Conservation (phyloP, 371 early-diverging fungal species). For the Mortierella sp. region DNA sequence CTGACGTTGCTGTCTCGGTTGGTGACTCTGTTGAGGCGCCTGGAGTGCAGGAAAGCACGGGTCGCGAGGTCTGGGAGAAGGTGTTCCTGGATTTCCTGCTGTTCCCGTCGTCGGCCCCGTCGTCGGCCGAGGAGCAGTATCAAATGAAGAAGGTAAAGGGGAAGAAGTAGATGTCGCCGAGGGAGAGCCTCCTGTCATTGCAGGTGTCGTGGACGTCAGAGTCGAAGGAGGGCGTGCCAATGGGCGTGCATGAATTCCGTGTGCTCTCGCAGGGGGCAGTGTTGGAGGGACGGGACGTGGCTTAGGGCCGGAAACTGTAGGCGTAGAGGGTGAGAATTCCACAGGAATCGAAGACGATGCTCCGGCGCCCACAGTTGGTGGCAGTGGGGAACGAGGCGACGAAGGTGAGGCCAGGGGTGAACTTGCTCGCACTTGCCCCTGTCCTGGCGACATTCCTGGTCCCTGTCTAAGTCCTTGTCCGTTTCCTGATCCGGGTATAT, state of each 20-base stretch:
- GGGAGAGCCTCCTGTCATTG: background rate
- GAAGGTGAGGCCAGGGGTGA: slow-evolving; percentile 31
- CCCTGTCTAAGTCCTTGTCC: slow-evolving; percentile 21
- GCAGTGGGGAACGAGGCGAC: slow-evolving; percentile 16
- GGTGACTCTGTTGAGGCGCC: slow-evolving; percentile 46
- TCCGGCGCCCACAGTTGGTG: slow-evolving; percentile 8
- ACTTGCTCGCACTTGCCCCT: background rate
- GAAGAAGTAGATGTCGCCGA: background rate
- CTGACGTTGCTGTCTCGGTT: slow-evolving; percentile 30
- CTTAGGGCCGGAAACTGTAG: slow-evolving; percentile 15
- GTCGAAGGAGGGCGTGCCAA: slow-evolving; percentile 31
- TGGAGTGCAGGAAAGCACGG: slow-evolving; percentile 33
- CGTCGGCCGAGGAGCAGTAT: slow-evolving; percentile 9
- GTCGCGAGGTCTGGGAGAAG: slow-evolving; percentile 28
- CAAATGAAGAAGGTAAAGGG: background rate
- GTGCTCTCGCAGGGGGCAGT: slow-evolving; percentile 51
- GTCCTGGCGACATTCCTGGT: slow-evolving; percentile 16
- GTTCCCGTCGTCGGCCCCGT: background rate
- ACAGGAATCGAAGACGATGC: background rate
- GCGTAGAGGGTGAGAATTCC: background rate
- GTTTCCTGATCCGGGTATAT: slow-evolving; percentile 6
- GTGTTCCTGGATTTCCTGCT: slow-evolving; percentile 7
- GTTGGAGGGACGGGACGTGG: slow-evolving; percentile 36
- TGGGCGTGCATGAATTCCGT: slow-evolving; percentile 48
- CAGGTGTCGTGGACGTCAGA: background rate